phyloP scores from a whole-genome alignment of 306 rosid genomes.

The Casuarina equisetifolia region DNA sequence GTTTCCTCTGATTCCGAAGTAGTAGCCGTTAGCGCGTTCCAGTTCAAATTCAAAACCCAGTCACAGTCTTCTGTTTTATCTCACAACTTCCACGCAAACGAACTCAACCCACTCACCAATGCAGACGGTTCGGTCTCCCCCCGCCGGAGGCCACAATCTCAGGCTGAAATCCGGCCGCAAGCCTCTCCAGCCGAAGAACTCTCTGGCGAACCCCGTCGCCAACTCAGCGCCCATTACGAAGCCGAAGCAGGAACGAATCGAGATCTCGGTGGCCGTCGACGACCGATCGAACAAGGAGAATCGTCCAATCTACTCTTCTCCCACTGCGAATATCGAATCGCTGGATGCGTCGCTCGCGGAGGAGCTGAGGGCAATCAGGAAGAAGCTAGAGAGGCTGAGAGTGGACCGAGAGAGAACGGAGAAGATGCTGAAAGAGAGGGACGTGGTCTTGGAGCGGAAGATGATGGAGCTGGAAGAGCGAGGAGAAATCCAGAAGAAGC shows the following conservation, averaged over 20 bases:
- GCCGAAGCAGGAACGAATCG: constrained; percentile 32
- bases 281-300: constrained; percentile 56
- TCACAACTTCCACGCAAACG: not conserved
- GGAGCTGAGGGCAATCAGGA: constrained; percentile 73
- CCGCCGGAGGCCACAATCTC: constrained; percentile 33
- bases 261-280: constrained; percentile 20
- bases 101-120: constrained; percentile 13
- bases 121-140: constrained; percentile 39
- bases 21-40: constrained; percentile 88
- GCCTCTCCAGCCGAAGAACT: constrained; percentile 72
- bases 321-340: constrained; percentile 24
- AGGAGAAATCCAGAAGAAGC: constrained; percentile 68
- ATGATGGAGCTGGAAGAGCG: constrained; percentile 62
- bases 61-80: not conserved
- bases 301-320: constrained; percentile 16
- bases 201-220: constrained; percentile 33
- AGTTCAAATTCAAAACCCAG: constrained; percentile 65
- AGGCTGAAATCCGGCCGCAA: constrained; percentile 64
- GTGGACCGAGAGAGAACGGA: constrained; percentile 64
- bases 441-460: constrained; percentile 42
- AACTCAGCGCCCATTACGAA: constrained; percentile 26
- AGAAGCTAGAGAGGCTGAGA: constrained; percentile 65
- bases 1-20: not conserved
- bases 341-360: constrained; percentile 76
- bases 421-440: constrained; percentile 59